Conservation (phyloP, 2,329 filamentous ascomycete species). For the Trichoderma simmonsii region DNA sequence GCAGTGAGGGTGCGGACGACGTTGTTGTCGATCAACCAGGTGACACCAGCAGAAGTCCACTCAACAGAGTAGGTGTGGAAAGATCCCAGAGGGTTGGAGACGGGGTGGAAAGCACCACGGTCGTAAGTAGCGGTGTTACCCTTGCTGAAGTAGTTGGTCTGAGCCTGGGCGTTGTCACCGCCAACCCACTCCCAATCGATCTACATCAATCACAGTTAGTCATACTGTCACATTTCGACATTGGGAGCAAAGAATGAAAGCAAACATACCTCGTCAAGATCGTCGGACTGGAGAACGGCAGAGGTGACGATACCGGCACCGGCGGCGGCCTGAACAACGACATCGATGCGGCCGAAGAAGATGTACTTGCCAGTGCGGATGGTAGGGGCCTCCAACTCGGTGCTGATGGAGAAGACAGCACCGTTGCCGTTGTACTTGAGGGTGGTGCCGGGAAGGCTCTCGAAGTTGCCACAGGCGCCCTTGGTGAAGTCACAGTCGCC, state of each 20-base stretch:
- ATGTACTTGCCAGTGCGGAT: constrained; percentile 83
- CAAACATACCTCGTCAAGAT: constrained; percentile 58
- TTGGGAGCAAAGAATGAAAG: neutral
- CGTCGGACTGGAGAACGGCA: constrained; percentile 83
- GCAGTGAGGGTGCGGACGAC: constrained; percentile 60
- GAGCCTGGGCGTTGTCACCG: constrained; percentile 63
- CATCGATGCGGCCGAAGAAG: constrained; percentile 89
- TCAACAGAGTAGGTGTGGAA: constrained; percentile 66
- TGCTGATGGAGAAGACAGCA: constrained; percentile 64
- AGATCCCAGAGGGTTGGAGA: constrained; percentile 46
- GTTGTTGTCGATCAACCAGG: constrained; percentile 63
- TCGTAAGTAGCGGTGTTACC: constrained; percentile 69
- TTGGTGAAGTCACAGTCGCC: constrained; percentile 71
- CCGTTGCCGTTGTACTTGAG: constrained; percentile 49
- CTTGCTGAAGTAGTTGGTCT: constrained; percentile 82
- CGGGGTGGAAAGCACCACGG: constrained; percentile 61
- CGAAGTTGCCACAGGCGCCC: constrained; percentile 60
- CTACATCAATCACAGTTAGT: constrained; percentile 37
- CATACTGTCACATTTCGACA: neutral
- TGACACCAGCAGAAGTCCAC: constrained; percentile 62
- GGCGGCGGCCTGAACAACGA: constrained; percentile 72
- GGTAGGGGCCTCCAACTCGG: constrained; percentile 64
- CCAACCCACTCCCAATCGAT: constrained; percentile 98
- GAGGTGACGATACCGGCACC: constrained; percentile 88
- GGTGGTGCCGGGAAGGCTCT: constrained; percentile 44